These are phyloP conservation scores for Tinospora cordifolia DNA, from an alignment of 164 flowering plant genomes.

Conservation along the genomic window DNA sequence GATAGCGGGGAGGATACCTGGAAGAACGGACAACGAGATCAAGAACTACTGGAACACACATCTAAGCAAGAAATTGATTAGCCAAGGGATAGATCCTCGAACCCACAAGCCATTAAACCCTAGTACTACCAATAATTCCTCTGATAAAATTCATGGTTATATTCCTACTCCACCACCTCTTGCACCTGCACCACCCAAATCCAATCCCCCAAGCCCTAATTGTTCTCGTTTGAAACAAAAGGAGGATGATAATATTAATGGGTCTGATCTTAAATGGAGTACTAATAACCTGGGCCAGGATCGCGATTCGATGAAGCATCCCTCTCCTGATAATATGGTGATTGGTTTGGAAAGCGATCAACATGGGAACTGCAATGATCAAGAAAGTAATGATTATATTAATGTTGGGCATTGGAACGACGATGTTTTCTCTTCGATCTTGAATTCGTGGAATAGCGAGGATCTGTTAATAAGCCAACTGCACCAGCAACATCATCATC, in stretches of 20 bases:
- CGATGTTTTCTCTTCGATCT: slow-evolving; percentile 46
- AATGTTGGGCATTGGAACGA: slow-evolving; percentile 30
- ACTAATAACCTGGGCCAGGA: neutral
- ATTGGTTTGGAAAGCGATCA: neutral
- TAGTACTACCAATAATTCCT: slow-evolving; percentile 3
- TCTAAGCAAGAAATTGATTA: slow-evolving; percentile 59
- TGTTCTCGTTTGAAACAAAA: slow-evolving; percentile 1
- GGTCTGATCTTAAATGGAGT: too few relatives aligned
- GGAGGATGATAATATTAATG: neutral
- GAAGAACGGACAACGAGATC: slow-evolving; percentile 65
- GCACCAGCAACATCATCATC: slow-evolving; percentile 20
- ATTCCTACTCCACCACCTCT: neutral
- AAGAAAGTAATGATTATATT: slow-evolving; percentile 17
- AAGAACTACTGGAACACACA: slow-evolving; percentile 79
- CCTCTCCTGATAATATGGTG: neutral
- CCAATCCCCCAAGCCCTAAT: slow-evolving; percentile 13
- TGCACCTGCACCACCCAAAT: neutral
- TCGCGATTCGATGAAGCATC: neutral
- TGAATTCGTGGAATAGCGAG: slow-evolving; percentile 46
- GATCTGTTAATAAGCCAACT: slow-evolving; percentile 28
- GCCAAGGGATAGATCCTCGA: slow-evolving; percentile 65
- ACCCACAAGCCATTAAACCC: slow-evolving; percentile 51
- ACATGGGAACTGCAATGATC: neutral
- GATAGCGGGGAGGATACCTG: slow-evolving; percentile 72
- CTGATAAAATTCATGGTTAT: neutral